A percentile compares a stretch with the other conserved stretches of the same genome.
Evolutionary conservation across 2,329 filamentous ascomycete species (phyloP).

Genomic region (Fusarium verrucosum): DNA sequence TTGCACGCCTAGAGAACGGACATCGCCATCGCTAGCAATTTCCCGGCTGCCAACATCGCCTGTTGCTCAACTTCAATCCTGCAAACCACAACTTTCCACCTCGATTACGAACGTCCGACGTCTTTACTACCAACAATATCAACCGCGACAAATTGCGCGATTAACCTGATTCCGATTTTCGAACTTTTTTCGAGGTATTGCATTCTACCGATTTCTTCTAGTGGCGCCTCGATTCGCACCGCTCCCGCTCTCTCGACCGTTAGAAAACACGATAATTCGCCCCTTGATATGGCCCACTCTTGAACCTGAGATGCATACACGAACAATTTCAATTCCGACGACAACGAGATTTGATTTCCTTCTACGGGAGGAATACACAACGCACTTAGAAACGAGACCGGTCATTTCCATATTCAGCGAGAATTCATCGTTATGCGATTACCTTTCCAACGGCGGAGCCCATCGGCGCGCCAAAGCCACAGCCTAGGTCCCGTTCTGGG

Average conservation of each 20-base stretch:
- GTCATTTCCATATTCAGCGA: slow-evolving; percentile 25
- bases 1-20: slow-evolving; percentile 38
- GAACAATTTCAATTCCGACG: slow-evolving; percentile 26
- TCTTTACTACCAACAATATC: slow-evolving; percentile 14
- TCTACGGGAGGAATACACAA: slow-evolving; percentile 6
- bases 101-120: slow-evolving; percentile 13
- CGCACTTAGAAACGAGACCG: slow-evolving; percentile 8
- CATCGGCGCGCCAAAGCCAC: slow-evolving; percentile 51
- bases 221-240: slow-evolving; percentile 2
- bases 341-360: slow-evolving; percentile 20
- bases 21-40: slow-evolving; percentile 51
- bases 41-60: slow-evolving; percentile 43
- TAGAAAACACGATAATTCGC: slow-evolving; percentile 28
- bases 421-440: slow-evolving; percentile 58
- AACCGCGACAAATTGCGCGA: slow-evolving; percentile 7
- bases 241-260: slow-evolving; percentile 14
- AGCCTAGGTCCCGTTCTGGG: slow-evolving; percentile 39
- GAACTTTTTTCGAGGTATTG: slow-evolving; percentile 9
- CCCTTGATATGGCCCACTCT: slow-evolving; percentile 44
- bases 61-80: slow-evolving; percentile 34
- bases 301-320: slow-evolving; percentile 45
- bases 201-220: neutral
- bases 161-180: slow-evolving; percentile 1
- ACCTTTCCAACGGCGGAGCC: slow-evolving; percentile 54
- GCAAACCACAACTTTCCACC: slow-evolving; percentile 31